Evolutionary conservation across 148 eudicot genomes (phyloP), one percentile per base, ranked within the genome.

Genomic region (Camellia granthamiana): DNA sequence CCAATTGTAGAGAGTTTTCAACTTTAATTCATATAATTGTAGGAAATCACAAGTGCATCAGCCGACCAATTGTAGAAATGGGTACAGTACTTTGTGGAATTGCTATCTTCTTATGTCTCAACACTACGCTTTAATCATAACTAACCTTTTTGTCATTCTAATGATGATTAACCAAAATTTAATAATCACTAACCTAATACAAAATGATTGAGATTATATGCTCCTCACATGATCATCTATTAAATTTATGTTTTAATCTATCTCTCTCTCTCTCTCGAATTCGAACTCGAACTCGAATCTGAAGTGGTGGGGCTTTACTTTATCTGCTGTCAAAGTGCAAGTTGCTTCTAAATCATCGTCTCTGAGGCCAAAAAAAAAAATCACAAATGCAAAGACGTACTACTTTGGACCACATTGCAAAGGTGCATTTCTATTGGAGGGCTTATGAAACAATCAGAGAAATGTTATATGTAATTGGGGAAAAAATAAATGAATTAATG

Each of bases 171-270:
- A 3, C 16, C 77, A 51, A 62, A 15, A 14, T 3, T 63, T 74
- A 73, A 78, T 18, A 19, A 66, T 42, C 75, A 82, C 70, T 71
- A 83, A 68, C 72, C 82, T 69, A 67, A 8, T 41, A 19, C 55
- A 42, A 79, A 30, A 83, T 79, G 77, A 83, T 83, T 83, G 82
- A 55, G 30, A 62, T 15, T 62, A 83, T 61, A 80, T 80, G 85
- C 83, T 61, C 70, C 60, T 72, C 85, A 80, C 80, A 80, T 83
- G 85, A 80, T 21, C 47, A 72, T 55, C 56, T 12, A 77, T 78
- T 72, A 70, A 62, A 61, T 61, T 21, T 18, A 42, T 23, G 13
- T 52, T 16, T 69, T 11, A 41, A 58, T 46, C 69, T 77, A 16
- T 75, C 60, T 9, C 42, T 21, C 76, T 16, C 68, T 65, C 56